Conservation (phyloP, 495 filamentous ascomycete species). For the Penicillium dipodomyicola region DNA sequence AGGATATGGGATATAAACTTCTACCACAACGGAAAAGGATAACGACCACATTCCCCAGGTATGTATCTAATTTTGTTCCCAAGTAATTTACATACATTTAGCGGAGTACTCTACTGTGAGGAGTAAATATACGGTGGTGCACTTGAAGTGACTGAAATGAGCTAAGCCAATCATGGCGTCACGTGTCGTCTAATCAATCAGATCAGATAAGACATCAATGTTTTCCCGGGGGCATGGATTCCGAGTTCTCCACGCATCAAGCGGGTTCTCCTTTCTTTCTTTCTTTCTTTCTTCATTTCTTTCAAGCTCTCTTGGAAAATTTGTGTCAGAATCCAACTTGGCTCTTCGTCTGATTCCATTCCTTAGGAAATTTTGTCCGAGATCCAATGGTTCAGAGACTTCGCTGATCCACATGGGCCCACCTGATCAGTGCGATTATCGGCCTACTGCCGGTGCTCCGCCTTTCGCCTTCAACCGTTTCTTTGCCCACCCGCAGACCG, state of each 20-base stretch:
- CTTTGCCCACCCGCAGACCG: not conserved
- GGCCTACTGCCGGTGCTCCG: slow-evolving; percentile 6
- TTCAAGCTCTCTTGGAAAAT: no score
- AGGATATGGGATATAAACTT: not conserved
- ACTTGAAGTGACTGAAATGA: not conserved
- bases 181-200: slow-evolving; percentile 9
- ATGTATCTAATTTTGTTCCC: no score
- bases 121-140: not conserved
- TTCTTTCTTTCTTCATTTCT: not conserved
- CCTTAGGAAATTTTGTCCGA: not conserved
- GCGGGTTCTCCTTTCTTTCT: not conserved
- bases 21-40: not conserved
- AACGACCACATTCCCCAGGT: not conserved
- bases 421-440: slow-evolving; percentile 13
- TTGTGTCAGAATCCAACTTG: not conserved
- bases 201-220: slow-evolving; percentile 6
- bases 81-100: no score
- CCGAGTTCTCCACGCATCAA: not conserved
- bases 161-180: not conserved
- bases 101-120: no score
- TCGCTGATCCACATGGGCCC: slow-evolving; percentile 10
- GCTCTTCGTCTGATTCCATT: not conserved
- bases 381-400: slow-evolving; percentile 4
- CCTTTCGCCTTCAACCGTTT: slow-evolving; percentile 1
- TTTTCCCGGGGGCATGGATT: not conserved